Base-by-base conservation (phyloP, 306 rosid genomes). In the Cicer cuneatum region DNA sequence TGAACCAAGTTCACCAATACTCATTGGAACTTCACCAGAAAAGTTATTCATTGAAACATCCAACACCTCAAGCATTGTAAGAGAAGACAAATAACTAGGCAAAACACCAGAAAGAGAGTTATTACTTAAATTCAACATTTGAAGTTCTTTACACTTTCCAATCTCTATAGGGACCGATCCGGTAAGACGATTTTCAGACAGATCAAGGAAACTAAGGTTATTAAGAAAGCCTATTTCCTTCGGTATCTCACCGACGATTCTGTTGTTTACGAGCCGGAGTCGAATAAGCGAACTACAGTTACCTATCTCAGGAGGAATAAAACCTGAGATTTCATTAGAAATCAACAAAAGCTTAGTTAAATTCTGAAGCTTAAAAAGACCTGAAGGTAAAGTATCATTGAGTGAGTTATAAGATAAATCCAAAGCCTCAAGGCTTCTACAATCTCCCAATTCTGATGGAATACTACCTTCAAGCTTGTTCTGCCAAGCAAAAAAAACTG, bases 401-500 rank as follows among this genome's bases (percentile, higher is more conserved):
- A 90, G 91, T 46, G 86, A 69, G 65, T 90, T 93, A 70, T 87
- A 92, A 38, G 98, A 93, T 77, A 93, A 82, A 80, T 93, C 98
- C 62, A 93, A 65, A 67, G 96, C 95, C 66, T 87, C 83, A 35
- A 93, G 90, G 81, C 88, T 83, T 21, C 46, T 14, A 72, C 92
- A 93, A 24, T 82, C 87, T 9, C 87, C 92, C 77, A 93, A 71
- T 59, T 77, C 71, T 5, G 89, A 76, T 40, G 98, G 93, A 77
- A 93, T 81, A 57, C 86, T 78, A 58, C 96, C 96, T 87, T 83
- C 91, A 15, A 93, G 95, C n/a, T 79, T 85, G 81, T 93, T 90
- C 84, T 93, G 93, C 98, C 98, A 93, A 7, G 95, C 96, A 19
- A 89, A 86, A 57, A 93, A 85, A 2, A 89, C 92, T 7, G 70